A percentile compares a stretch with the other conserved stretches of the same genome.
Evolutionary conservation across 768 basidiomycete species (phyloP).

Genomic region (Glaciozyma antarctica): DNA sequence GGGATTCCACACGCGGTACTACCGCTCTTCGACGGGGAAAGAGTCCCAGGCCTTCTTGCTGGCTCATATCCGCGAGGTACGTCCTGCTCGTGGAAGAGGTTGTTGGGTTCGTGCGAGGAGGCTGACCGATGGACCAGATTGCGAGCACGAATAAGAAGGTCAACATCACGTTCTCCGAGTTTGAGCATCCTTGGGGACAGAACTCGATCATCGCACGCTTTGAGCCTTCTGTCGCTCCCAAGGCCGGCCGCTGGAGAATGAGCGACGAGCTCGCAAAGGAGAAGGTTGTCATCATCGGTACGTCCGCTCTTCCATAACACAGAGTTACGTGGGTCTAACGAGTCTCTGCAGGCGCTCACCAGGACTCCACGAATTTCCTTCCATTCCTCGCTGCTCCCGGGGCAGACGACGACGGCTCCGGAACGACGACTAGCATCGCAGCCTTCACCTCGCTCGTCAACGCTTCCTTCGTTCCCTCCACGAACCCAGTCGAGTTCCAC

Average conservation of each 20-base stretch:
- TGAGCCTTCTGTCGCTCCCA: conserved; percentile 25
- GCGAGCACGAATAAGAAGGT: conserved; percentile 20
- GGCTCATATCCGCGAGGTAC: conserved; percentile 33
- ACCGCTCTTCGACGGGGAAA: conserved; percentile 42
- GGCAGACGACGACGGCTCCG: conserved; percentile 37
- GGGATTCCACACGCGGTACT: conserved; percentile 41
- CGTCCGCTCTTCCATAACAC: conserved; percentile 8
- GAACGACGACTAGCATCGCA: conserved; percentile 39
- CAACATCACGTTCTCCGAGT: conserved; percentile 34
- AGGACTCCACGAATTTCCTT: conserved; percentile 43
- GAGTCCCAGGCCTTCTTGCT: conserved; percentile 42
- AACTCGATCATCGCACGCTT: conserved; percentile 41
- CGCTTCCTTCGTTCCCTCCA: conserved; percentile 38
- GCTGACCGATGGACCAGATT: conserved; percentile 24
- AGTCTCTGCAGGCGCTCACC: conserved; percentile 40
- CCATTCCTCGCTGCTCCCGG: conserved; percentile 44
- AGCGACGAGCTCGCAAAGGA: not conserved
- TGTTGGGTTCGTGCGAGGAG: not conserved
- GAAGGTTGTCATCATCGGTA: conserved; percentile 19
- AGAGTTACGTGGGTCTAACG: too few relatives aligned
- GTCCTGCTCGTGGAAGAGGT: too few relatives aligned
- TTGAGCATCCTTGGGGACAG: conserved; percentile 39
- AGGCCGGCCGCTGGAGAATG: conserved; percentile 23
- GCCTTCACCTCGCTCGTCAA: conserved; percentile 40
- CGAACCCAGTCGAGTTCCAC: conserved; percentile 43